Evolutionary conservation across 768 basidiomycete genomes (phyloP).

Genomic region (Tulasnella sp.): DNA sequence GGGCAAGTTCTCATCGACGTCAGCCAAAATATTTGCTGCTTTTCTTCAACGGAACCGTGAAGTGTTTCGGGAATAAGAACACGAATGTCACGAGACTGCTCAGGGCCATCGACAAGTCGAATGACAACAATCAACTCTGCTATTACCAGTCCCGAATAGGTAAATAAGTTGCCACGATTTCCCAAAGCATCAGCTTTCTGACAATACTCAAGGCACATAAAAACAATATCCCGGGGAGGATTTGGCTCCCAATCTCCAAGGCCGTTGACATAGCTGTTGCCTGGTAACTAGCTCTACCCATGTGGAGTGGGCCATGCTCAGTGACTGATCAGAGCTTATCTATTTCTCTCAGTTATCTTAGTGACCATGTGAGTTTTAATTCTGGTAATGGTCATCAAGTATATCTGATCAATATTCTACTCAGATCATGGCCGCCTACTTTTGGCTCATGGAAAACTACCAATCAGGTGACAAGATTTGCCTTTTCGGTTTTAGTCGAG

Average conservation of each 20-base stretch:
- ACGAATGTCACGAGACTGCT: constrained; percentile 41
- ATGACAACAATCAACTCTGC: constrained; percentile 57
- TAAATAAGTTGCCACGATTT: neutral
- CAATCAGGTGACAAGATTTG: constrained; percentile 38
- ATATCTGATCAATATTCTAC: neutral
- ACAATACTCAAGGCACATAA: constrained; percentile 9
- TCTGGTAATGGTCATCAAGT: neutral
- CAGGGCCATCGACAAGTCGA: constrained; percentile 40
- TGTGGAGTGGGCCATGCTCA: neutral
- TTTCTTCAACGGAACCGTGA: constrained; percentile 30
- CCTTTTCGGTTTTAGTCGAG: too few species aligned
- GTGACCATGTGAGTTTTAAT: constrained; percentile 52
- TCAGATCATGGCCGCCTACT: constrained; percentile 21
- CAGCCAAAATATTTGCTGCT: constrained; percentile 30
- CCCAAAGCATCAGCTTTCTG: constrained; percentile 36
- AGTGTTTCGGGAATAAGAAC: constrained; percentile 46
- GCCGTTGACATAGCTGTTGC: constrained; percentile 11
- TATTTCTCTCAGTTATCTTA: constrained; percentile 45
- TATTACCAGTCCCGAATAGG: constrained; percentile 60
- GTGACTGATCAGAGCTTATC: neutral
- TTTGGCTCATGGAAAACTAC: constrained; percentile 22
- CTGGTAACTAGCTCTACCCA: constrained; percentile 10
- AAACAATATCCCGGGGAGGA: neutral
- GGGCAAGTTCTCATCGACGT: too few species aligned
- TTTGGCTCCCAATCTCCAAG: constrained; percentile 12